A percentile compares a stretch with the other conserved stretches of the same genome.
These are phyloP conservation scores for Hippophae rhamnoides DNA, from an alignment of 306 rosid genomes.

Conservation along the genomic window DNA sequence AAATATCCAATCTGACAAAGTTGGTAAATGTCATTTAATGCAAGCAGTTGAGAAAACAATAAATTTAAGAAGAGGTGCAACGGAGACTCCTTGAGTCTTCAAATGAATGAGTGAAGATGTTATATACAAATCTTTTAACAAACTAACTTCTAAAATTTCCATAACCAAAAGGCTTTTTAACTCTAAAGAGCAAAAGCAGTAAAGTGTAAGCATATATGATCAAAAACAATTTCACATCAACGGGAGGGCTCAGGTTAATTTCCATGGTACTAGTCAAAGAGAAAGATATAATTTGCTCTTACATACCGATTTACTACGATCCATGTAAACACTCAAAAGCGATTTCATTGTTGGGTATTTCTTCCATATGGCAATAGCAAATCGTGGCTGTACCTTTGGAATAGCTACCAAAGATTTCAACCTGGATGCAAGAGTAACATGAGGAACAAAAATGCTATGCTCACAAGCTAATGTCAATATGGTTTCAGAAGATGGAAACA, in stretches of 20 bases:
- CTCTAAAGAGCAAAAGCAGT: too few relatives aligned
- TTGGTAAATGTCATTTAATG: too few relatives aligned
- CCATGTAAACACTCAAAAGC: constrained; percentile 72
- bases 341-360: constrained; percentile 88
- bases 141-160: too few relatives aligned
- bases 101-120: too few relatives aligned
- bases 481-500: too few relatives aligned
- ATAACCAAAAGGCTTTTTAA: too few relatives aligned
- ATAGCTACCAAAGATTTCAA: constrained; percentile 86
- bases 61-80: too few relatives aligned
- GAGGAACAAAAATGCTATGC: constrained; percentile 14
- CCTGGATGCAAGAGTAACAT: constrained; percentile 39
- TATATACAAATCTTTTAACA: too few relatives aligned
- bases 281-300: constrained; percentile 10
- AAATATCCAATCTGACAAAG: too few relatives aligned
- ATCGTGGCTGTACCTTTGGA: constrained; percentile 94
- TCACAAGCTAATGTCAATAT: not conserved
- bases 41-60: too few relatives aligned
- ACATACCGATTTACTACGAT: constrained; percentile 60
- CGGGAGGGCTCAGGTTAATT: not conserved
- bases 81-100: too few relatives aligned
- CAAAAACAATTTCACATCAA: not conserved
- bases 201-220: too few relatives aligned
- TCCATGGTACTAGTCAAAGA: constrained; percentile 5
- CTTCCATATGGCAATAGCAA: constrained; percentile 81